These are phyloP conservation scores for Amaranthus tricolor DNA, from an alignment of 179 eudicot genomes.

Conservation along the genomic window DNA sequence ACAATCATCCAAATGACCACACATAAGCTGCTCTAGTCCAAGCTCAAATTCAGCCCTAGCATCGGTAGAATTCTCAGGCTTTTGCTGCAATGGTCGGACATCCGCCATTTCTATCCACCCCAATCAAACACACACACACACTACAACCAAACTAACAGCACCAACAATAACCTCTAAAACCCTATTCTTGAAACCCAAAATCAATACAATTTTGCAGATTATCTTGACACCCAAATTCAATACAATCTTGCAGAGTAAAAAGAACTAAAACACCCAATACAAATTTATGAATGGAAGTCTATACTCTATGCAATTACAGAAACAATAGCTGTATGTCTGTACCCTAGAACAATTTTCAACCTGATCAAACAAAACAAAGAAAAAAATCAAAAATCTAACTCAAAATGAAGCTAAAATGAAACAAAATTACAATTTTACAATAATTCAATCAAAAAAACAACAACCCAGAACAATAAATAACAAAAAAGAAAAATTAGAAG, in stretches of 20 bases:
- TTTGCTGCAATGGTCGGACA: slow-evolving; percentile 68
- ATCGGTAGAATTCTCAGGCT: slow-evolving; percentile 57
- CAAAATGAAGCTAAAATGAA: background rate
- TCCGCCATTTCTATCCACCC: slow-evolving; percentile 48
- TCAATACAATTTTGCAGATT: no score
- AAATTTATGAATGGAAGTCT: slow-evolving; percentile 23
- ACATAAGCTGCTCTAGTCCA: slow-evolving; percentile 74
- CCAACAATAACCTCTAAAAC: background rate
- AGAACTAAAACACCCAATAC: slow-evolving; percentile 11
- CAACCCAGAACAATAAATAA: background rate
- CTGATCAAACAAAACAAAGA: slow-evolving; percentile 23
- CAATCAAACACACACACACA: slow-evolving; percentile 21
- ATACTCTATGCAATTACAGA: slow-evolving; percentile 2
- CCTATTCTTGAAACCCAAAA: slow-evolving; percentile 3
- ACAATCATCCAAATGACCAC: slow-evolving; percentile 79
- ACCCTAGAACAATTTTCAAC: slow-evolving; percentile 21
- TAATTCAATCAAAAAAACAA: background rate
- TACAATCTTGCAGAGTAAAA: no score
- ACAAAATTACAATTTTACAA: background rate
- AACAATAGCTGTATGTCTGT: slow-evolving; percentile 12
- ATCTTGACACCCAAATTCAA: slow-evolving; percentile 10
- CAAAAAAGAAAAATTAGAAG: background rate
- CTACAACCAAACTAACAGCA: slow-evolving; percentile 23
- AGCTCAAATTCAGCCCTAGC: slow-evolving; percentile 64
- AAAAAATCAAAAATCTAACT: background rate